phyloP scores from a whole-genome alignment of 2,329 filamentous ascomycete species.

The Colletotrichum sp. region DNA sequence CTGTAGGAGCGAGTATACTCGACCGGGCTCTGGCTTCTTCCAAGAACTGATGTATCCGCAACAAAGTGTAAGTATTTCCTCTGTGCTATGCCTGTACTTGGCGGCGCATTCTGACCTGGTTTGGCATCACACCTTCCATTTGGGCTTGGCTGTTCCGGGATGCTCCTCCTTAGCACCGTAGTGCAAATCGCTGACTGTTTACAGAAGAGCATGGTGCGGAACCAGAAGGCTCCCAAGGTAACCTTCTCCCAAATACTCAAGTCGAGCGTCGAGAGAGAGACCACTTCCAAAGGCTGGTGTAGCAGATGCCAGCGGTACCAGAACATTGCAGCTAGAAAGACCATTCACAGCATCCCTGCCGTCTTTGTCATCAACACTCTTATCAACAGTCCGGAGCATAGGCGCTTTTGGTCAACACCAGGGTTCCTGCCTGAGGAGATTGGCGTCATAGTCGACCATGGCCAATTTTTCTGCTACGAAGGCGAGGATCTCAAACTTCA shows the following conservation, averaged over 20 bases:
- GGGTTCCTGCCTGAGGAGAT: constrained; percentile 95
- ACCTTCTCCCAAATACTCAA: constrained; percentile 94
- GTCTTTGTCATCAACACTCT: constrained; percentile 91
- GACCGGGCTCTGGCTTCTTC: constrained; percentile 78
- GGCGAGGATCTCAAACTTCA: constrained; percentile 86
- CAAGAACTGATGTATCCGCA: constrained; percentile 82
- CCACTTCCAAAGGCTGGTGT: constrained; percentile 91
- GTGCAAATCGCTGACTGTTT: constrained; percentile 23
- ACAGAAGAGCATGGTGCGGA: constrained; percentile 54
- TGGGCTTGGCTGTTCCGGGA: background rate
- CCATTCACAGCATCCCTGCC: constrained; percentile 79
- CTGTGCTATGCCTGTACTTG: background rate
- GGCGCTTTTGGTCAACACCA: constrained; percentile 84
- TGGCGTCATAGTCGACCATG: constrained; percentile 86
- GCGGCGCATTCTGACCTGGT: background rate
- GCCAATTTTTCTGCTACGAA: constrained; percentile 95
- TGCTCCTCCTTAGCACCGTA: background rate
- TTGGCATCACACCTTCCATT: background rate
- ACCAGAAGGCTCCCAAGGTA: constrained; percentile 56
- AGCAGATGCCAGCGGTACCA: constrained; percentile 90
- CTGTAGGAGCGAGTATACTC: constrained; percentile 85
- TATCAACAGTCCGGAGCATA: constrained; percentile 73
- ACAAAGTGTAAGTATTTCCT: background rate
- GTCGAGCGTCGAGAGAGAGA: constrained; percentile 87
- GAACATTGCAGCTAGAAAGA: constrained; percentile 83